A percentile compares a stretch with the other conserved stretches of the same genome.
These are phyloP conservation scores for Pharnaceum exiguum DNA, from an alignment of 148 eudicot species.

Conservation along the genomic window DNA sequence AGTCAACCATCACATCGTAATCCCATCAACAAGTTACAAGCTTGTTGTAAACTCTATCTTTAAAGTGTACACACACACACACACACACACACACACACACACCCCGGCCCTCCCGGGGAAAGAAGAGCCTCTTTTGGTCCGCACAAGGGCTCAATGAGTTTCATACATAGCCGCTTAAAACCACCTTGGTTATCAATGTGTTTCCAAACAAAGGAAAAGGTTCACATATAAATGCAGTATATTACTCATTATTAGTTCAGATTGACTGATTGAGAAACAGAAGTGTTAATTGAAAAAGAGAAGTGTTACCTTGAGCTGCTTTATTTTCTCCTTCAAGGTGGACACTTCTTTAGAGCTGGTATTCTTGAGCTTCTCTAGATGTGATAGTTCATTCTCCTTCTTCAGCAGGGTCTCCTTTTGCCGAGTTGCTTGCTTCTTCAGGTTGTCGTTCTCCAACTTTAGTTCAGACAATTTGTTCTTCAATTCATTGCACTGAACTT, in stretches of 20 bases:
- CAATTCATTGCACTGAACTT: slow-evolving; percentile 42
- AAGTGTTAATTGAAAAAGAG: neutral
- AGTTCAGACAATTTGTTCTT: slow-evolving; percentile 36
- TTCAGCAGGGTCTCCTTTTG: slow-evolving; percentile 43
- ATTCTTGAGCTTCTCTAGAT: slow-evolving; percentile 33
- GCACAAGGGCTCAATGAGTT: no score
- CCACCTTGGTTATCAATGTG: no score
- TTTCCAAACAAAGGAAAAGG: no score
- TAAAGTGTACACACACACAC: no score
- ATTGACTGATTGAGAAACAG: no score
- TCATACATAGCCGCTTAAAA: no score
- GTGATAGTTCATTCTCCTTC: slow-evolving; percentile 40
- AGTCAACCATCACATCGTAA: no score
- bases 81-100: no score
- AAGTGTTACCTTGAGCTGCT: slow-evolving; percentile 37
- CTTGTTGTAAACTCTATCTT: no score
- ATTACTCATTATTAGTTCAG: neutral
- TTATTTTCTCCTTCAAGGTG: slow-evolving; percentile 31
- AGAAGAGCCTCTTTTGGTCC: no score
- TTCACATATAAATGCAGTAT: neutral
- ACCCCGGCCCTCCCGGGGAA: no score
- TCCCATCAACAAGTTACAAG: no score
- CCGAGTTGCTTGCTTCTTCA: slow-evolving; percentile 47
- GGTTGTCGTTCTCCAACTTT: slow-evolving; percentile 52
- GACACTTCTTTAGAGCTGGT: slow-evolving; percentile 27